Evolutionary conservation across 345 rosid species (phyloP).

Genomic region (Isatis tinctoria): DNA sequence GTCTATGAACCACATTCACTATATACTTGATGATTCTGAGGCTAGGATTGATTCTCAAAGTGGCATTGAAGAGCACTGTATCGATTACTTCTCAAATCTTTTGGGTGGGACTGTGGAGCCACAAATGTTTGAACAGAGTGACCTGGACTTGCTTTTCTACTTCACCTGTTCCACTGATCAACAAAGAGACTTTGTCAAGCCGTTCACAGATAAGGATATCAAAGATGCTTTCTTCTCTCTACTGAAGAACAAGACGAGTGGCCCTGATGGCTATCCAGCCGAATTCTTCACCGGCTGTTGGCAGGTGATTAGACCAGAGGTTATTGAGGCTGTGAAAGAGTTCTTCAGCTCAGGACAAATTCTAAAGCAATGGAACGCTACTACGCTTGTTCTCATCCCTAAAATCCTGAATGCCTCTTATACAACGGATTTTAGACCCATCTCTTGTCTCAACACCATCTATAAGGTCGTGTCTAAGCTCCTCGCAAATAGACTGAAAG

Average conservation of each 20-base stretch:
- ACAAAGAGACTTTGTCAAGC: too few species aligned
- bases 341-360: fast-evolving
- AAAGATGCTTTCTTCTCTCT: neutral
- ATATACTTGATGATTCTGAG: too few species aligned
- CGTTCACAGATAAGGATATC: neutral
- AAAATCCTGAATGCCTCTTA: fast-evolving
- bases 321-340: fast-evolving
- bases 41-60: neutral
- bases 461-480: neutral
- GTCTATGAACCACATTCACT: neutral
- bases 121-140: neutral
- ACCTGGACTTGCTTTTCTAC: fast-evolving
- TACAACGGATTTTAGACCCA: neutral
- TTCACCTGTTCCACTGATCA: neutral
- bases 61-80: fast-evolving
- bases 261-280: neutral
- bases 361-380: neutral
- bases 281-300: neutral
- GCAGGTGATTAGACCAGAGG: neutral
- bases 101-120: too few species aligned
- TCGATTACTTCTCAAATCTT: neutral
- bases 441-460: neutral
- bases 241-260: neutral
- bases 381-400: neutral
- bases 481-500: fast-evolving